phyloP scores from a whole-genome alignment of 1,284 basidiomycete genomes.

The Megacollybia platyphylla region DNA sequence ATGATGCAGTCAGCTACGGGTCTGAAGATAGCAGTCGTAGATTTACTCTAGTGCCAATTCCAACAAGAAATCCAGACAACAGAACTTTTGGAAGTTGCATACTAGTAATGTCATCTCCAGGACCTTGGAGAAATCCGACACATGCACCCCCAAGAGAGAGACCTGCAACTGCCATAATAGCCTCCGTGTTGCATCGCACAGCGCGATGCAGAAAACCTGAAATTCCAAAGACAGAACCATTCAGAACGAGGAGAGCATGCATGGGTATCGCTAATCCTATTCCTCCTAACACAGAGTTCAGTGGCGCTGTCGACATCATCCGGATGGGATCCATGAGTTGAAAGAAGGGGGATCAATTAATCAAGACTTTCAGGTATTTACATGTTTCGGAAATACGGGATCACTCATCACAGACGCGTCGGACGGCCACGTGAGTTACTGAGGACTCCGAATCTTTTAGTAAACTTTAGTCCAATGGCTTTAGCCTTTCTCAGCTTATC shows the following conservation, averaged over 20 bases:
- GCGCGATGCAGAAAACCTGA: conserved; percentile 50
- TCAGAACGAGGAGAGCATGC: conserved; percentile 39
- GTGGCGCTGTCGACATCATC: conserved; percentile 29
- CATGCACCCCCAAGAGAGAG: conserved; percentile 32
- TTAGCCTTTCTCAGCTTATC: no score
- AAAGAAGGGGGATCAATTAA: no score
- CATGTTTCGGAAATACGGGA: no score
- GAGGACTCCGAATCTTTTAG: no score
- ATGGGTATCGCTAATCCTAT: conserved; percentile 42
- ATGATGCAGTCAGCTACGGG: not conserved
- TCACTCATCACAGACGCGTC: no score
- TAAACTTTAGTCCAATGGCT: no score
- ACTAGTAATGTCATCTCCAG: conserved; percentile 14
- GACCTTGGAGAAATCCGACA: conserved; percentile 21
- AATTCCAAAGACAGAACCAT: conserved; percentile 50
- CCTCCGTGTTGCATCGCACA: conserved; percentile 30
- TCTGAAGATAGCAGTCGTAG: not conserved
- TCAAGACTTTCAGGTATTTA: no score
- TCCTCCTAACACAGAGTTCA: conserved; percentile 53
- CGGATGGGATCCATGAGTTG: no score
- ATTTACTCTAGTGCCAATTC: conserved; percentile 47
- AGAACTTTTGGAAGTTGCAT: conserved; percentile 19
- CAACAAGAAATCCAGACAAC: conserved; percentile 47
- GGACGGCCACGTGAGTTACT: no score
- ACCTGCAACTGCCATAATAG: conserved; percentile 22